Evolutionary conservation across 495 filamentous ascomycete genomes (phyloP).

Genomic region (Xylaria nigripes): DNA sequence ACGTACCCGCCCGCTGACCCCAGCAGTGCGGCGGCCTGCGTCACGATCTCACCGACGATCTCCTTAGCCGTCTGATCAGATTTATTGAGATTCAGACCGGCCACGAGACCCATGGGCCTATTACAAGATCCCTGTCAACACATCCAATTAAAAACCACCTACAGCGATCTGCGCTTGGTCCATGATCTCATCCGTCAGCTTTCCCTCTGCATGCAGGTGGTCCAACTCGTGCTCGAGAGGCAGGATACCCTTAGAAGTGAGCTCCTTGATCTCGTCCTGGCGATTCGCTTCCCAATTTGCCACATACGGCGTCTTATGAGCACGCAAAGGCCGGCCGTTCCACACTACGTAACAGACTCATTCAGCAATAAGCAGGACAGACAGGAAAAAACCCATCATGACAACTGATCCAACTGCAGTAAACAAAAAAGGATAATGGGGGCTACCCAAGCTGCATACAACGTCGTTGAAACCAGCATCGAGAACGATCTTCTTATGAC

Average conservation of each 20-base stretch:
- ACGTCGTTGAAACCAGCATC: slow-evolving; percentile 86
- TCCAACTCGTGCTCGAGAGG: slow-evolving; percentile 67
- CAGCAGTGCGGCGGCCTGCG: slow-evolving; percentile 54
- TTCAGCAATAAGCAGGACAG: no score
- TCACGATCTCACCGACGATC: slow-evolving; percentile 65
- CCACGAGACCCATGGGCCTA: slow-evolving; percentile 63
- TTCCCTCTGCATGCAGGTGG: slow-evolving; percentile 53
- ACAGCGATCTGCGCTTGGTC: not conserved
- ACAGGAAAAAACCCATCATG: no score
- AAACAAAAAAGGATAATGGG: not conserved
- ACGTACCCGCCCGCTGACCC: slow-evolving; percentile 35
- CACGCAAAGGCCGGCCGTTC: slow-evolving; percentile 85
- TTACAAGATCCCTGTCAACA: not conserved
- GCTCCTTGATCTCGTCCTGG: slow-evolving; percentile 73
- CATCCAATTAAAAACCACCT: not conserved
- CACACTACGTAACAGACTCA: slow-evolving; percentile 43
- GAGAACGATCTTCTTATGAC: slow-evolving; percentile 88
- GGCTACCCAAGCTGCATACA: slow-evolving; percentile 63
- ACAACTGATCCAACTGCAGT: no score
- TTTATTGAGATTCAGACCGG: slow-evolving; percentile 52
- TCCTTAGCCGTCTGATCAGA: slow-evolving; percentile 56
- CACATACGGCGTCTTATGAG: slow-evolving; percentile 84
- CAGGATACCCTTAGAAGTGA: slow-evolving; percentile 74
- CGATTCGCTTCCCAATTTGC: slow-evolving; percentile 88
- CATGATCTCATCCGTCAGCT: slow-evolving; percentile 48